Base-by-base conservation (phyloP, 805 yeast genomes). In the Yarrowia porcina region DNA sequence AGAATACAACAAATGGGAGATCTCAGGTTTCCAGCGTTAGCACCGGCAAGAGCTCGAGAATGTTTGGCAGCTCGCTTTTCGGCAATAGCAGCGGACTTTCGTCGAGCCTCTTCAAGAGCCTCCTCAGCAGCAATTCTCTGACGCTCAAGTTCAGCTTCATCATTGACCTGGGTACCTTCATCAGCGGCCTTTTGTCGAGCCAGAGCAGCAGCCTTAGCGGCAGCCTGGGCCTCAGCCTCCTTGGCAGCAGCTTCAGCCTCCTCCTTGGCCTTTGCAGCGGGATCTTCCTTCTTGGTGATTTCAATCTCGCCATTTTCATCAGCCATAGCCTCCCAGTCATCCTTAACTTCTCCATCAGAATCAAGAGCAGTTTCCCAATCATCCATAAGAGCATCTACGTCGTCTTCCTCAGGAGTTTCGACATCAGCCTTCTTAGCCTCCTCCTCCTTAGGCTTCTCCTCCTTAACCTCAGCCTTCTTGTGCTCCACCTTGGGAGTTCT, bases 1-100 rank as follows among this genome's bases (percentile, higher is more conserved):
- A 94, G 83, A 72, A 94, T 94, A 88, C 97, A 91, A 77, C 99
- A 94, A 74, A 94, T 94, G 67, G 99, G 99, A 67, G 99, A 94
- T 78, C 99, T 96, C 73, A 94, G 78, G 71, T 94, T 84, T 65
- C 76, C 76, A 41, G 79, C 79, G 23, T 70, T 66, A 25, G 78
- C 76, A 13, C 66, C 66, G 4, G 73, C 75, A 47, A 72, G 64
- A 3, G 80, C 79, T 64, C 73, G 73, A 56, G 69, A 69, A 50
- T 67, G 69, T 52, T 74, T 76, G 63, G 71, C 73, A 65, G 70
- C 75, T 28, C 75, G 77, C 69, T 70, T 73, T 68, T 67, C 82
- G 44, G 76, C 68, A 39, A 74, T 78, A 63, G 75, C 79, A 10
- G 76, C 44, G 70, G 75, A 71, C 68, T 77, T 60, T 76, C 73